Evolutionary conservation across 139 green algal genomes (phyloP).

Genomic region (Coelastrella sp.): DNA sequence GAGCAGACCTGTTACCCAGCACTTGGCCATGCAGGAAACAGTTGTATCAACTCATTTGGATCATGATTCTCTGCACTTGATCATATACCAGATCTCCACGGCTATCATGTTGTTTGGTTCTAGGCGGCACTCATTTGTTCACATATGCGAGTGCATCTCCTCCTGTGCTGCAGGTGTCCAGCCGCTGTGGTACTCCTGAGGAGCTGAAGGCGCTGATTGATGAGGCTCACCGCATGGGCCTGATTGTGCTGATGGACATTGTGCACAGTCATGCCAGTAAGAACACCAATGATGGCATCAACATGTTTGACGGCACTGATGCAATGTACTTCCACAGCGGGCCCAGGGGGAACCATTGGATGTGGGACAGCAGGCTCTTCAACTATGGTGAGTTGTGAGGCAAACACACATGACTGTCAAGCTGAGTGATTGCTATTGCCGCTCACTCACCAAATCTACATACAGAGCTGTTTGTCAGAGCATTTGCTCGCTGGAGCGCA

Average conservation of each 20-base stretch:
- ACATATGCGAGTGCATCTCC: background rate
- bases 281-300: slow-evolving; percentile 97
- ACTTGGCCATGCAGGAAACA: no score
- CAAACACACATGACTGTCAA: background rate
- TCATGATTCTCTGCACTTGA: no score
- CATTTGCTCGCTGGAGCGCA: no score
- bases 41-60: no score
- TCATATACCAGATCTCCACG: no score
- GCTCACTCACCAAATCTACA: no score
- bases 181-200: slow-evolving; percentile 95
- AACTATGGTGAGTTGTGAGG: slow-evolving; percentile 91
- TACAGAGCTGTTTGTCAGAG: no score
- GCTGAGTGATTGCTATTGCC: no score
- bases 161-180: slow-evolving; percentile 62
- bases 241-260: slow-evolving; percentile 46
- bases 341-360: slow-evolving; percentile 91
- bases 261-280: slow-evolving; percentile 86
- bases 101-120: no score
- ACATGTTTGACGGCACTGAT: slow-evolving; percentile 98
- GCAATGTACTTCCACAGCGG: slow-evolving; percentile 93
- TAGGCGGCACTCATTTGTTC: background rate
- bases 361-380: slow-evolving; percentile 99
- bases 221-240: slow-evolving; percentile 80
- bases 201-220: slow-evolving; percentile 98
- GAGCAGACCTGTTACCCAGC: no score